Percentiles rank a stretch among this genome's conserved stretches.
Evolutionary conservation across 2,329 filamentous ascomycete species (phyloP).

Genomic region (Colletotrichum cuscutae): DNA sequence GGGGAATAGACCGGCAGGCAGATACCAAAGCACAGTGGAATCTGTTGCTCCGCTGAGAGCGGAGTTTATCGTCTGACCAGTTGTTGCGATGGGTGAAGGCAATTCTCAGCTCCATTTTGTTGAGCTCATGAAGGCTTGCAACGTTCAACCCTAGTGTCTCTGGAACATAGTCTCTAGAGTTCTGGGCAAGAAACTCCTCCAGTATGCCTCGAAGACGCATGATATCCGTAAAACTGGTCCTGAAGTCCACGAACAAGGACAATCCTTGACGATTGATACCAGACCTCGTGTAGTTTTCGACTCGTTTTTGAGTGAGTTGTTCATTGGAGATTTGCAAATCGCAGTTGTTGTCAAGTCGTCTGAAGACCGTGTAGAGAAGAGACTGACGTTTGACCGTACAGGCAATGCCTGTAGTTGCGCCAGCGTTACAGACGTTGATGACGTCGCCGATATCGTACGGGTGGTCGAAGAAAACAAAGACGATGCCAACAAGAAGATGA

Average conservation of each 20-base stretch:
- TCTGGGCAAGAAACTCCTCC: constrained; percentile 70
- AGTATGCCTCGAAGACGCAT: constrained; percentile 69
- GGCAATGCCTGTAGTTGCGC: constrained; percentile 29
- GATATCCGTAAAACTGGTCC: constrained; percentile 76
- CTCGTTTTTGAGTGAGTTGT: constrained; percentile 75
- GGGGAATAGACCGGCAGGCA: constrained; percentile 73
- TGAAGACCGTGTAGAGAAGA: constrained; percentile 47
- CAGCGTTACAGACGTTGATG: constrained; percentile 66
- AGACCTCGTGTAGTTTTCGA: constrained; percentile 76
- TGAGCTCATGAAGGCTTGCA: constrained; percentile 56
- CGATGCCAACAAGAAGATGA: constrained; percentile 75
- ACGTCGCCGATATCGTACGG: constrained; percentile 80
- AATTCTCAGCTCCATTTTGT: constrained; percentile 42
- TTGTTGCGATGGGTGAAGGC: constrained; percentile 82
- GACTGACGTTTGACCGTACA: constrained; percentile 44
- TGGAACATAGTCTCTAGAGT: constrained; percentile 70
- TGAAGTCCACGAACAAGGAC: constrained; percentile 75
- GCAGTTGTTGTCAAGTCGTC: constrained; percentile 43
- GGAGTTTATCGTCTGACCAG: constrained; percentile 78
- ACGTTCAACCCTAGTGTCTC: constrained; percentile 75
- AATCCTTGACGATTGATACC: constrained; percentile 70
- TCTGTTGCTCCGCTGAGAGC: constrained; percentile 76
- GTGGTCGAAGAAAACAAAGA: constrained; percentile 80
- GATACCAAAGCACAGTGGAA: constrained; percentile 79
- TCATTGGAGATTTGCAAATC: constrained; percentile 62